Evolutionary conservation across 2,329 filamentous ascomycete species (phyloP), one percentile per base, ranked within the genome.

Genomic region (Clonostachys byssicola): DNA sequence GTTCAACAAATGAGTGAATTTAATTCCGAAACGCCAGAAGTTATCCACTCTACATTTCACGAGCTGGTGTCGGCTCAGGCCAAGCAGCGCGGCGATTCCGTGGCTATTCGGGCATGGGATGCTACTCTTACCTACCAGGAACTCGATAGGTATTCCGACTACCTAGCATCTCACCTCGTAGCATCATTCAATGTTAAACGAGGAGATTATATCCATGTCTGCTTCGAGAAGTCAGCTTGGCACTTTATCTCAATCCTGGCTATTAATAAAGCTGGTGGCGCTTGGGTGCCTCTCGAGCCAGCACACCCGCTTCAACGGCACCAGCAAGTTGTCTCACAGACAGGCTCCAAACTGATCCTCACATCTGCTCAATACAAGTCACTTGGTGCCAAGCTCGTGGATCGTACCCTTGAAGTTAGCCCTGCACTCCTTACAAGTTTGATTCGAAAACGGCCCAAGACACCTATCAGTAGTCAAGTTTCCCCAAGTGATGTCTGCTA

Each of bases 171-270:
- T 3, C 16, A 30, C 23, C 23, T 30, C 9, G 3, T 30, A 30
- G 10, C 23, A 8, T 42, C 47, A 1, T 23, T 48, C 6, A 57
- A 59, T 17, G 49, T 64, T 13, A 43, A 47, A 12, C 49, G 50
- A 2, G 61, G 54, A 30, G 47, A 45, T 3, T 34, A 58, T 12
- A 23, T 43, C 1, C 42, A 20, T 6, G 12, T 43, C 12, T 43
- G 42, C 33, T 16, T 43, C 17, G 42, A 43, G 42, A 43, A 43
- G n/a, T 20, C 17, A 20, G 33, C 23, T 8, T 43, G 33, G 18
- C 20, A 20, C 33, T 33, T 43, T 17, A n/a, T 43, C 13, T 20
- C 42, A 12, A 43, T 43, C 5, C 30, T 55, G 3, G 54, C 47
- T 4, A 45, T 55, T 5, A 18, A 52, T 23, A 47, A 51, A n/a